Evolutionary conservation across 2,329 filamentous ascomycete species (phyloP).

Genomic region (Pseudogymnoascus sp.): DNA sequence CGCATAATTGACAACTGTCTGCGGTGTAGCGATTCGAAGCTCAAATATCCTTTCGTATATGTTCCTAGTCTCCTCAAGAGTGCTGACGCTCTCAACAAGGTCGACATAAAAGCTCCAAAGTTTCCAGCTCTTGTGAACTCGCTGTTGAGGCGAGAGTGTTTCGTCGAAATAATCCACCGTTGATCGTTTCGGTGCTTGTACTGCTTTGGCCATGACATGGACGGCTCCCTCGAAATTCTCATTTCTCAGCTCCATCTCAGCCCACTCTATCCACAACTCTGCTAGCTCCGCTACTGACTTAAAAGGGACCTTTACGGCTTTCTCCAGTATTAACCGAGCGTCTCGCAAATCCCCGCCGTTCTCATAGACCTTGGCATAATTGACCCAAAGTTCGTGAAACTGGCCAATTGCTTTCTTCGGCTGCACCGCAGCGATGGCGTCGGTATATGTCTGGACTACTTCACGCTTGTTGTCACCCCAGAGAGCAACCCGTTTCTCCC

Average conservation of each 20-base stretch:
- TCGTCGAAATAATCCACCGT: conserved; percentile 99
- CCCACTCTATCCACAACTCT: conserved; percentile 99
- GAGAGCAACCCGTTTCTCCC: conserved; percentile 91
- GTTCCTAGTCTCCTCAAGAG: conserved; percentile 83
- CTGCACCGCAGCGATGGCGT: conserved; percentile 85
- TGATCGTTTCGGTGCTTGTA: conserved; percentile 93
- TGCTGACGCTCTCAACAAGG: conserved; percentile 87
- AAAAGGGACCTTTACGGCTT: conserved; percentile 95
- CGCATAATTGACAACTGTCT: conserved; percentile 97
- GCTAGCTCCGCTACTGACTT: conserved; percentile 95
- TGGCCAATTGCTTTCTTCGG: conserved; percentile 91
- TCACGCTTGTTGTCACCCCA: conserved; percentile 92
- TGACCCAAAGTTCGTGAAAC: conserved; percentile 92
- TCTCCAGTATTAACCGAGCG: conserved; percentile 90
- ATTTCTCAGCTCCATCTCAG: conserved; percentile 91
- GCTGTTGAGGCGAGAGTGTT: conserved; percentile 82
- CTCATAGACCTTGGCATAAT: conserved; percentile 97
- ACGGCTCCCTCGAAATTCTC: conserved; percentile 95
- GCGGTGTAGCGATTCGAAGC: conserved; percentile 91
- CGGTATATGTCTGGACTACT: conserved; percentile 87
- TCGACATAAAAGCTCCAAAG: conserved; percentile 99
- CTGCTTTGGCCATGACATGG: conserved; percentile 93
- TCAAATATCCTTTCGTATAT: conserved; percentile 98
- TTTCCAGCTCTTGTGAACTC: conserved; percentile 99
- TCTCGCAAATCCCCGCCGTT: conserved; percentile 73